phyloP scores from a whole-genome alignment of 495 filamentous ascomycete species.

The Aspergillus bertholletiae region DNA sequence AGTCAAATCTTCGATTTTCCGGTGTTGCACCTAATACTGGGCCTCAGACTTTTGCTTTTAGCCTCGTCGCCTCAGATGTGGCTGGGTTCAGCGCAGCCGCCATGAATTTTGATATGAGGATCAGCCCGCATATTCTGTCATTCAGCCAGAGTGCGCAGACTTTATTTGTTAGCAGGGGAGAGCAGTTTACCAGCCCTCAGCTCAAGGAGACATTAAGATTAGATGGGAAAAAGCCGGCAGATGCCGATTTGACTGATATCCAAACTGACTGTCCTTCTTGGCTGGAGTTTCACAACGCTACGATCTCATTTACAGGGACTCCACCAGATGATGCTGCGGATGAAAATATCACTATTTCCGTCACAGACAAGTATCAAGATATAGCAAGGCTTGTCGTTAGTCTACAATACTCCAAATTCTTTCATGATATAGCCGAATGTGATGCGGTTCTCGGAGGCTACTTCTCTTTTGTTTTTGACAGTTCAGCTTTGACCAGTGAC shows the following conservation, averaged over 20 bases:
- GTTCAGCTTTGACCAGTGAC: conserved; percentile 47
- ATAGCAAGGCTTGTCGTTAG: conserved; percentile 59
- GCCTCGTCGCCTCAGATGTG: conserved; percentile 77
- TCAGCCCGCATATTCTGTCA: conserved; percentile 64
- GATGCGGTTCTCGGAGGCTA: conserved; percentile 59
- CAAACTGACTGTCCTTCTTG: conserved; percentile 59
- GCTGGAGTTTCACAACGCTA: conserved; percentile 64
- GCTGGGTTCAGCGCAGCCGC: conserved; percentile 67
- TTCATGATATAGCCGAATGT: conserved; percentile 38
- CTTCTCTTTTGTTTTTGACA: conserved; percentile 62
- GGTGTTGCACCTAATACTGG: conserved; percentile 70
- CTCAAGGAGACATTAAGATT: conserved; percentile 55
- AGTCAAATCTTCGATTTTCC: conserved; percentile 59
- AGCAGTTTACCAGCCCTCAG: conserved; percentile 49
- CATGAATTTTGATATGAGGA: conserved; percentile 63
- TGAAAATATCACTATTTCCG: conserved; percentile 62
- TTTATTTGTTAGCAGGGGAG: conserved; percentile 57
- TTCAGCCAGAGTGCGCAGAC: conserved; percentile 55
- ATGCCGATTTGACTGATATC: conserved; percentile 45
- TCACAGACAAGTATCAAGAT: conserved; percentile 63
- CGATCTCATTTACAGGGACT: conserved; percentile 60
- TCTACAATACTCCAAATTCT: conserved; percentile 51
- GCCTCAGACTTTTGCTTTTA: conserved; percentile 69
- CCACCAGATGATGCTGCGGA: conserved; percentile 53
- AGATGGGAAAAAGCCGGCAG: conserved; percentile 52